These are phyloP conservation scores for Lithospermum erythrorhizon DNA, from an alignment of 257 asterid genomes.

Conservation along the genomic window DNA sequence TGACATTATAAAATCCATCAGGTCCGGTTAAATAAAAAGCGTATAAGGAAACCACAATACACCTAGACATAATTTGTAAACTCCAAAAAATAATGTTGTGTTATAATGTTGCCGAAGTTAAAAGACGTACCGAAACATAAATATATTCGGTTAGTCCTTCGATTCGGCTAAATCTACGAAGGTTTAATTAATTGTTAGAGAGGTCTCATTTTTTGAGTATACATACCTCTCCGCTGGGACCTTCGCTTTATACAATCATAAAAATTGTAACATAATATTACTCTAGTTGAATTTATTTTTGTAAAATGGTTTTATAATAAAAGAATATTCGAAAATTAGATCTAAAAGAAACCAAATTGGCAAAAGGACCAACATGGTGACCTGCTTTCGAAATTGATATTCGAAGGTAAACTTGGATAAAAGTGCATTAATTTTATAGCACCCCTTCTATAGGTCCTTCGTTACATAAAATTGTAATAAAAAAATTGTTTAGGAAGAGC, in stretches of 20 bases:
- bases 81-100: no score
- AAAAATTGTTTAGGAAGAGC: constrained; percentile 17
- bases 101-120: constrained; percentile 45
- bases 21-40: no score
- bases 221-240: constrained; percentile 78
- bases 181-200: constrained; percentile 51
- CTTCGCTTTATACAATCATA: constrained; percentile 30
- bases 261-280: no score
- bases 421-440: constrained; percentile 38
- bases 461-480: not conserved
- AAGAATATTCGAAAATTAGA: not conserved
- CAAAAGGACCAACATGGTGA: constrained; percentile 27
- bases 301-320: no score
- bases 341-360: constrained; percentile 19
- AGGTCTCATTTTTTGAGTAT: constrained; percentile 42
- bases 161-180: constrained; percentile 58
- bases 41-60: no score
- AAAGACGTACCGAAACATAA: constrained; percentile 34
- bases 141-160: constrained; percentile 28
- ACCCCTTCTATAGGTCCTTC: constrained; percentile 78
- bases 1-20: no score
- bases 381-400: constrained; percentile 29
- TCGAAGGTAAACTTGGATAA: constrained; percentile 89
- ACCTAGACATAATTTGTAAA: no score
- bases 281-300: no score